Percentiles rank a stretch among this genome's conserved stretches.
Conservation (phyloP, 176 grass and related monocot species). For the Oryza brachyantha region DNA sequence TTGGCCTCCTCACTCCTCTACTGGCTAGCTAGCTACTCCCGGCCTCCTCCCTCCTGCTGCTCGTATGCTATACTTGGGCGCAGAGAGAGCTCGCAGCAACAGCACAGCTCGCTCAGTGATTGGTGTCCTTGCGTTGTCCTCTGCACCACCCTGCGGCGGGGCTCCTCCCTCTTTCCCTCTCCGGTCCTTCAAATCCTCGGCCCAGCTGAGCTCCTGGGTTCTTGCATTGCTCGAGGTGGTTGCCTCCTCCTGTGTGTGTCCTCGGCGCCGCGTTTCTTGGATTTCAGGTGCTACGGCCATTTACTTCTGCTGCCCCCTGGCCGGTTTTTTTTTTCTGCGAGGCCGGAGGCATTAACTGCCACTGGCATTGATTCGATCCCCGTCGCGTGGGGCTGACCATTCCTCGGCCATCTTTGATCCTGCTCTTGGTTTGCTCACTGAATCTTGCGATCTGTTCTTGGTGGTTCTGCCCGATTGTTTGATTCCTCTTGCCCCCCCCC, state of each 20-base stretch:
- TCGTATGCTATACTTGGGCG: too few species aligned
- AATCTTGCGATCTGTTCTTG: background rate
- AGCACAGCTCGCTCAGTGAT: background rate
- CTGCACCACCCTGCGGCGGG: background rate
- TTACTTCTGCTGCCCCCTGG: constrained; percentile 34
- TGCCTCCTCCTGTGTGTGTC: constrained; percentile 33
- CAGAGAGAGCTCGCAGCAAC: too few species aligned
- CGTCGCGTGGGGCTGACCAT: background rate
- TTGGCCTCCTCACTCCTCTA: constrained; percentile 22
- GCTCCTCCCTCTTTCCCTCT: constrained; percentile 26
- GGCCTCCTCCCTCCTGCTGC: too few species aligned
- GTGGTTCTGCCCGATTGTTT: background rate
- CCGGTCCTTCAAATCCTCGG: constrained; percentile 23
- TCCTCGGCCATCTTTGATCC: background rate
- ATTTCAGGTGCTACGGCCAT: constrained; percentile 34
- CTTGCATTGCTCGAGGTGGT: constrained; percentile 45
- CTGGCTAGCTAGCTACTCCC: too few species aligned
- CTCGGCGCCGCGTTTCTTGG: constrained; percentile 9
- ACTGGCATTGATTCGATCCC: constrained; percentile 31
- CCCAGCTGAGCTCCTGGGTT: background rate
- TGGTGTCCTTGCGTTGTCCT: constrained; percentile 26
- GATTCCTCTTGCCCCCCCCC: background rate
- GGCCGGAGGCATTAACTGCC: constrained; percentile 34
- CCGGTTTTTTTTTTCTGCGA: constrained; percentile 15
- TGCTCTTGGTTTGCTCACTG: background rate